A percentile compares a stretch with the other conserved stretches of the same genome.
Evolutionary conservation across 108 stramenopile species (phyloP).

Genomic region (Nitzschia sp.): DNA sequence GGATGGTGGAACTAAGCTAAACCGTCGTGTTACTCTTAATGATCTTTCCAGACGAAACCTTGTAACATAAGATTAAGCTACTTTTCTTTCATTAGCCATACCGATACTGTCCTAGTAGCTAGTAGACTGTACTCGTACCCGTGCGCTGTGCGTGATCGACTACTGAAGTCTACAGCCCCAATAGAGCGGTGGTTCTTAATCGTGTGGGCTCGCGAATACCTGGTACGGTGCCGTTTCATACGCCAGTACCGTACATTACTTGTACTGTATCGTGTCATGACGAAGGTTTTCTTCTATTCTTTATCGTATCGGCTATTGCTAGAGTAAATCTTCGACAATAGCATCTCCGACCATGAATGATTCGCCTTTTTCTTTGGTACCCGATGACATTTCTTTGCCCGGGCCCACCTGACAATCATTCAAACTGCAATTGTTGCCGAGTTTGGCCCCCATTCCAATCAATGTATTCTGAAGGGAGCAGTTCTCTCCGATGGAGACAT

Average conservation of each 20-base stretch:
- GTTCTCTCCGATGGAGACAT: constrained; percentile 69
- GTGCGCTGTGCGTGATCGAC: too few relatives aligned
- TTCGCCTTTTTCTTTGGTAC: constrained; percentile 78
- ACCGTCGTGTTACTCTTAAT: background rate
- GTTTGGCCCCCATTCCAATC: constrained; percentile 51
- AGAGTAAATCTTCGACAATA: constrained; percentile 15
- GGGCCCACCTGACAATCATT: constrained; percentile 86
- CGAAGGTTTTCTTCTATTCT: too few relatives aligned
- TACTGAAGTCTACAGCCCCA: too few relatives aligned
- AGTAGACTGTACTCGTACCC: too few relatives aligned
- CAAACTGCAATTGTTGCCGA: constrained; percentile 84
- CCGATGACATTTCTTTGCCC: constrained; percentile 45
- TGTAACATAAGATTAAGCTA: background rate
- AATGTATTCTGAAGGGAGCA: constrained; percentile 79
- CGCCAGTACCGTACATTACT: too few relatives aligned
- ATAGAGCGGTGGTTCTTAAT: too few relatives aligned
- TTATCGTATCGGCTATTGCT: too few relatives aligned
- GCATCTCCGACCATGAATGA: constrained; percentile 42
- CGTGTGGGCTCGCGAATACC: too few relatives aligned
- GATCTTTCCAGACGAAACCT: background rate
- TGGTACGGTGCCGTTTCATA: too few relatives aligned
- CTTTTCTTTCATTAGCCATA: too few relatives aligned
- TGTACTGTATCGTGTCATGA: too few relatives aligned
- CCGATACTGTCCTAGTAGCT: too few relatives aligned
- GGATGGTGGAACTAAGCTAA: constrained; percentile 92